Base-by-base conservation (phyloP, 2,329 filamentous ascomycete species). In the Aureobasidium sp. region DNA sequence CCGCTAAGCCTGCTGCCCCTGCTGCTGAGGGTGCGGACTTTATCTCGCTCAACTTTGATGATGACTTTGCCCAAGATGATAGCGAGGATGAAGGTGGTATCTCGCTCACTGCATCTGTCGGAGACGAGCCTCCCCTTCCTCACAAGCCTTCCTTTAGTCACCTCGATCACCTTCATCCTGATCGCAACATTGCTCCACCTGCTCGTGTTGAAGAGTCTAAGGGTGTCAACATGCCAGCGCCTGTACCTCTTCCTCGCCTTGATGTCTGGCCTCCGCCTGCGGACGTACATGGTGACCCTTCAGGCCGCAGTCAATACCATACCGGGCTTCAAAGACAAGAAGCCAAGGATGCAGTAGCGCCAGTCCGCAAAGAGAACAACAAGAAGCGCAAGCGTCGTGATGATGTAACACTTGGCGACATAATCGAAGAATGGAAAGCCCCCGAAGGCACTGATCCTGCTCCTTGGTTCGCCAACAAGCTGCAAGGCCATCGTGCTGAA, bases 31-130 rank as follows among this genome's bases (percentile, higher is more conserved):
- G 79, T 48, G 87, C 89, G 63, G 93, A 99, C 67, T 97, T 97
- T 71, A 96, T 99, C 61, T 95, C 93, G 0, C 89, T 93, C 64
- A 88, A 87, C 67, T 80, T 89, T 48, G 83, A 82, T 51, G 84
- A 87, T 60, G 82, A 82, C 29, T 50, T 51, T 43, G 57, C 32
- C 17, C 44, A 51, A 12, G 61, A 69, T 26, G 39, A 34, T 12
- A 32, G 39, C 12, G 20, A 74, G 68, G 63, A 77, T 70, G 59
- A 73, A 71, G 27, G 74, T 71, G 70, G 76, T 70, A 62, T 75
- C 26, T 56, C 46, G 5, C 36, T 44, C 3, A 17, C 36, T 36
- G 60, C 47, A 24, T 47, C 43, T 29, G 29, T 59, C 37, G 37
- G 41, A 4, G n/a, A 12, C n/a, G 44, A 41, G 29, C 48, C 48